A percentile compares a stretch with the other conserved stretches of the same genome.
phyloP scores from a whole-genome alignment of 1,284 basidiomycete genomes.

The Sanghuangporus sanghuang region DNA sequence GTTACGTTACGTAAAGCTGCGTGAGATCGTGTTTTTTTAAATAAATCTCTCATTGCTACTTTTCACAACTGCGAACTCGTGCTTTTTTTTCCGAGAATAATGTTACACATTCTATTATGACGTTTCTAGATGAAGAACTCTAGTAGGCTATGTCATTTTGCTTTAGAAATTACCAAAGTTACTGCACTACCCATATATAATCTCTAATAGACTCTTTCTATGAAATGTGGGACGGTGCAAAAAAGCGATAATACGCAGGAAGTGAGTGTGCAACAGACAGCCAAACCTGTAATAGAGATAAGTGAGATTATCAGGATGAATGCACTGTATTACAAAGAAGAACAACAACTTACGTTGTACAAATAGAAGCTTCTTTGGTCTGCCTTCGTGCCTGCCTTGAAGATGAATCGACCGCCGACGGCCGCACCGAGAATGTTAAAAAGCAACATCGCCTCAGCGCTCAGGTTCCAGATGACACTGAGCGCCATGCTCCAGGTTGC shows the following conservation, averaged over 20 bases:
- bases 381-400: background rate
- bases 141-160: too few species aligned
- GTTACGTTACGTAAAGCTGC: too few species aligned
- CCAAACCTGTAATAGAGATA: conserved; percentile 15
- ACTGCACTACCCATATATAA: too few species aligned
- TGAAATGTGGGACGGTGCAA: background rate
- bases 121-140: too few species aligned
- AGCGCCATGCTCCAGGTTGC: conserved; percentile 27
- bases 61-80: too few species aligned
- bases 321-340: background rate
- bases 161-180: too few species aligned
- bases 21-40: too few species aligned
- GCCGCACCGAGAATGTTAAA: conserved; percentile 5
- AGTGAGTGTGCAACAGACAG: conserved; percentile 18
- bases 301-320: background rate
- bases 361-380: conserved; percentile 11
- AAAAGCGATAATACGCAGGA: conserved; percentile 15
- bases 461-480: conserved; percentile 16
- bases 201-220: background rate
- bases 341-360: conserved; percentile 11
- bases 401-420: conserved; percentile 10
- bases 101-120: too few species aligned
- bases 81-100: too few species aligned
- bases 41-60: too few species aligned
- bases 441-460: background rate